Base-by-base conservation (phyloP, 2,329 filamentous ascomycete genomes). In the Massarina eburnea region DNA sequence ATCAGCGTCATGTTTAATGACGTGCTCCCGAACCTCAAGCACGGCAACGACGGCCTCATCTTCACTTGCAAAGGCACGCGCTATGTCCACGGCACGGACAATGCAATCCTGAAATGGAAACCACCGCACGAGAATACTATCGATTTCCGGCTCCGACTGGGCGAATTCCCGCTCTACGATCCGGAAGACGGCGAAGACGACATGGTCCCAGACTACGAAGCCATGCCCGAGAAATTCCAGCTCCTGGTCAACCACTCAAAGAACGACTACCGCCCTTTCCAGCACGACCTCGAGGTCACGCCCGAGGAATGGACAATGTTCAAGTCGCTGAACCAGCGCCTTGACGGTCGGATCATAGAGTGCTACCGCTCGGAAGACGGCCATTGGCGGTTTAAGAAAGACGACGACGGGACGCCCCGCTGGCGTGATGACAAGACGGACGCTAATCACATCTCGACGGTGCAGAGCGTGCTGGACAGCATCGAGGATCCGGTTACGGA, bases 51-150 rank as follows among this genome's bases (percentile, higher is more conserved):
- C 68, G 94, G 94, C 5, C 80, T 99, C 37, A 96, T 99, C 64
- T 99, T 97, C 72, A 97, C 94, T n/a, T 96, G 92, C 73, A 84
- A 89, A 53, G 86, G 84, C 59, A 90, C 89, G 6, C 39, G 41
- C 9, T 99, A 99, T 75, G 85, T 86, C 59, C 86, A 88, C 55
- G 94, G 94, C 56, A 99, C 94, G 10, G 94, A 99, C 71, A 82
- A 83, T 39, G 86, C 96, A 68, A 99, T 96, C 52, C 77, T 99
- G 30, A 99, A 99, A 71, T 99, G 94, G 94, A 99, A 99, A 73
- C 91, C 92, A 0, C 89, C 90, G 3, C 80, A 89, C 55, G 94
- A 99, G 70, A 99, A 99, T 74, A 95, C 91, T 0, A 84, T 99
- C 57, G 94, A 99, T 68, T 96, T 96, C 69, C 82, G 87, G 33